A percentile compares a stretch with the other conserved stretches of the same genome.
Conservation (phyloP, 2,329 filamentous ascomycete genomes). For the Hymenoscyphus albidus region DNA sequence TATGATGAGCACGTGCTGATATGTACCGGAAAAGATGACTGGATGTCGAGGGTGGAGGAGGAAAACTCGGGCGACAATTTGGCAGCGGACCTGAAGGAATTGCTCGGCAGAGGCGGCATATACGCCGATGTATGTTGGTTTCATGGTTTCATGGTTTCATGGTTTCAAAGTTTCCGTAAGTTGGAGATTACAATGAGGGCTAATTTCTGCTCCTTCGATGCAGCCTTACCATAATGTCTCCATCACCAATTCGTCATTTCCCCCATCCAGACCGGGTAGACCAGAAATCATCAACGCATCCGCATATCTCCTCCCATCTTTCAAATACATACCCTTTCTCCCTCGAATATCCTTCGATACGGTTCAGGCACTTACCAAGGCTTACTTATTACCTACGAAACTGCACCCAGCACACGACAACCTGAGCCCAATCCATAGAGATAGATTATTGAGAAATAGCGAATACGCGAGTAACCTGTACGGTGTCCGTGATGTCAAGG, state of each 20-base stretch:
- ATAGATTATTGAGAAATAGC: slow-evolving; percentile 48
- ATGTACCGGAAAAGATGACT: slow-evolving; percentile 76
- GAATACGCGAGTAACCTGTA: slow-evolving; percentile 50
- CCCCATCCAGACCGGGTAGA: slow-evolving; percentile 42
- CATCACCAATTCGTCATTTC: slow-evolving; percentile 72
- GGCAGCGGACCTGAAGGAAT: slow-evolving; percentile 66
- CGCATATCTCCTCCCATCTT: slow-evolving; percentile 76
- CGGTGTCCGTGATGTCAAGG: slow-evolving; percentile 57
- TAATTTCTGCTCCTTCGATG: background rate
- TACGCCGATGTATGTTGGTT: slow-evolving; percentile 60
- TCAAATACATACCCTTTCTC: slow-evolving; percentile 73
- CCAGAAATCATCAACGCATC: slow-evolving; percentile 53
- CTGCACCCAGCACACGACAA: slow-evolving; percentile 58
- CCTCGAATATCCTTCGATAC: slow-evolving; percentile 57
- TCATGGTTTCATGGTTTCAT: background rate
- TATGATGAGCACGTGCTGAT: slow-evolving; percentile 83
- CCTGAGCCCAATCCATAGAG: slow-evolving; percentile 55
- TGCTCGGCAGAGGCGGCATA: slow-evolving; percentile 62
- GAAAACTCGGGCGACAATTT: slow-evolving; percentile 65
- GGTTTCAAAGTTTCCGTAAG: background rate
- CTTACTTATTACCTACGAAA: slow-evolving; percentile 59
- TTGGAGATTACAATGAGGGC: too few species aligned
- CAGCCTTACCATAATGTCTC: slow-evolving; percentile 83
- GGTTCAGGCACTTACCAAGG: slow-evolving; percentile 56
- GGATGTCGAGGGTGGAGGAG: slow-evolving; percentile 80